Evolutionary conservation across 2,329 filamentous ascomycete genomes (phyloP).

Genomic region (Xylariaceae sp.): DNA sequence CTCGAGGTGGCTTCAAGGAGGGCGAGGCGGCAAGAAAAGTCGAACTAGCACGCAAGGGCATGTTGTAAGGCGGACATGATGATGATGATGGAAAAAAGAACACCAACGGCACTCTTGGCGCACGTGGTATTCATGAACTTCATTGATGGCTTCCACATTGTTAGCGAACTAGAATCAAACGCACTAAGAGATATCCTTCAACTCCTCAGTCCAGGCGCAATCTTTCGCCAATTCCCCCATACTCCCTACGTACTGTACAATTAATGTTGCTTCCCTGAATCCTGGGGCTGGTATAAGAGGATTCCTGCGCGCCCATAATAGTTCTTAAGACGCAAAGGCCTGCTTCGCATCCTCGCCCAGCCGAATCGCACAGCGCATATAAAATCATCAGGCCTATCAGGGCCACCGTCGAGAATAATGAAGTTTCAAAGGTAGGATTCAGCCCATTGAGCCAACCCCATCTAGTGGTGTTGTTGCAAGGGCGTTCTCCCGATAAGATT

Average conservation of each 20-base stretch:
- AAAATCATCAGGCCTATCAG: slow-evolving; percentile 2
- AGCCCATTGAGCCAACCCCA: slow-evolving; percentile 20
- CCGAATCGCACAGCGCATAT: not conserved
- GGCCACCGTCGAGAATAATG: not conserved
- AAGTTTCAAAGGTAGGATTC: slow-evolving; percentile 6
- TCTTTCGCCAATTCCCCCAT: not conserved
- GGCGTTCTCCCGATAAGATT: not conserved
- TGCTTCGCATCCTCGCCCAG: not conserved
- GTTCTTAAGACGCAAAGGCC: not conserved
- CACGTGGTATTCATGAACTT: not conserved
- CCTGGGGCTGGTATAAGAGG: not conserved
- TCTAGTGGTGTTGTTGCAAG: slow-evolving; percentile 11
- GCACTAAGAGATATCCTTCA: not conserved
- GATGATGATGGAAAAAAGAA: not conserved
- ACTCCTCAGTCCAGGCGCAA: not conserved
- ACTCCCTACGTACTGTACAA: slow-evolving; percentile 4
- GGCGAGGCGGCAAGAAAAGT: slow-evolving; percentile 71
- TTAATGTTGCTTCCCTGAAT: not conserved
- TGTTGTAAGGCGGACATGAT: slow-evolving; percentile 45
- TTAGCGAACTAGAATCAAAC: slow-evolving; percentile 1
- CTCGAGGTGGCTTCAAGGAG: slow-evolving; percentile 67
- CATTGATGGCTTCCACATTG: slow-evolving; percentile 4
- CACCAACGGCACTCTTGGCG: not conserved
- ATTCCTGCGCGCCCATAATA: not conserved
- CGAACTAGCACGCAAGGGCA: slow-evolving; percentile 71